phyloP scores from a whole-genome alignment of 2,329 filamentous ascomycete species.

The Cadophora luteo-olivacea region DNA sequence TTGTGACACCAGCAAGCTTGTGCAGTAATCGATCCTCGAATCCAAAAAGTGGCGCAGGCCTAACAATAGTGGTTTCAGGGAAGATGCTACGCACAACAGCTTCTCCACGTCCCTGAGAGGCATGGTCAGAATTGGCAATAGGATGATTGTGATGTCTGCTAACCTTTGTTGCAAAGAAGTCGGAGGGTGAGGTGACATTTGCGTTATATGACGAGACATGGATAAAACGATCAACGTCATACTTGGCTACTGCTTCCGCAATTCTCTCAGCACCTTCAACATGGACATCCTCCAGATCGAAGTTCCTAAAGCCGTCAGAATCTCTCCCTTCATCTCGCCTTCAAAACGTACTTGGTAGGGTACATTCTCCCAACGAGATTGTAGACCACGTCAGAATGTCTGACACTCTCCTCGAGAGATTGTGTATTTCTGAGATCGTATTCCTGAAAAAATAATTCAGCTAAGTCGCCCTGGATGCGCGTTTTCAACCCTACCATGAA shows the following conservation, averaged over 20 bases:
- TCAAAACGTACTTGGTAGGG: constrained; percentile 79
- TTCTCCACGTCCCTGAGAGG: constrained; percentile 75
- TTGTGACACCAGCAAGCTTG: constrained; percentile 79
- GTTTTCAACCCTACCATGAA: constrained; percentile 68
- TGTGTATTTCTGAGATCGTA: constrained; percentile 93
- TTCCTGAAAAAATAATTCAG: constrained; percentile 63
- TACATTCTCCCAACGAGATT: constrained; percentile 95
- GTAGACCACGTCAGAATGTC: constrained; percentile 97
- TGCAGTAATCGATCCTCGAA: constrained; percentile 93
- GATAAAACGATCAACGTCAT: constrained; percentile 95
- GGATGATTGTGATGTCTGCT: constrained; percentile 27
- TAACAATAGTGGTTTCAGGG: constrained; percentile 95
- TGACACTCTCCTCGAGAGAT: constrained; percentile 94
- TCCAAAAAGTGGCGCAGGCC: constrained; percentile 91
- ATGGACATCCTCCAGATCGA: constrained; percentile 89
- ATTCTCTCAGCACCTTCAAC: constrained; percentile 93
- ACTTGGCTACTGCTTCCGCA: constrained; percentile 92
- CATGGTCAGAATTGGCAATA: constrained; percentile 21
- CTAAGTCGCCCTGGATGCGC: background rate
- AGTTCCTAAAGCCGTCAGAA: constrained; percentile 73
- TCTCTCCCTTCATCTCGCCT: background rate
- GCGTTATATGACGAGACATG: constrained; percentile 97
- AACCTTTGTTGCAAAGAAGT: constrained; percentile 92
- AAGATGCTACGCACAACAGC: constrained; percentile 85
- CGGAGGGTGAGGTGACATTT: constrained; percentile 77